Evolutionary conservation across 2,329 filamentous ascomycete species (phyloP).

Genomic region (Pyricularia sp.): DNA sequence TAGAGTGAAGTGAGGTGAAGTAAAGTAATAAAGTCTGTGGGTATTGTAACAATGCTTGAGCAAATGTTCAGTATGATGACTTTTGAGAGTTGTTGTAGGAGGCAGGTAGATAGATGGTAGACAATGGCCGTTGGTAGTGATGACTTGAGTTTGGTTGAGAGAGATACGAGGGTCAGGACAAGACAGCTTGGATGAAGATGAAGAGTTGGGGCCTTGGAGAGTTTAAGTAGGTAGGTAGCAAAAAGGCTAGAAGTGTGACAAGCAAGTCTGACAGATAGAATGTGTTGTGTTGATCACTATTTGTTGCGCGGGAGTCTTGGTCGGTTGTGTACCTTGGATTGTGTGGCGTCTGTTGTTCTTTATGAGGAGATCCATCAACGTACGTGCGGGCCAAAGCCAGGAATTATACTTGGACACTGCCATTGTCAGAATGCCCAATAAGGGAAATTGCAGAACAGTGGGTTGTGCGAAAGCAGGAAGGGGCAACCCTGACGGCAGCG

Average conservation of each 20-base stretch:
- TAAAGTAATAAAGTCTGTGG: not conserved
- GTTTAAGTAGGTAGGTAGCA: not conserved
- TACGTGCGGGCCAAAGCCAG: not conserved
- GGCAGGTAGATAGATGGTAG: not conserved
- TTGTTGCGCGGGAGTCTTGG: not conserved
- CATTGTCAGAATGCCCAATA: not conserved
- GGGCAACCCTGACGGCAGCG: not conserved
- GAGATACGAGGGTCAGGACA: not conserved
- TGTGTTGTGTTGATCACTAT: not conserved
- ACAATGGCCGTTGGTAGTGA: not conserved
- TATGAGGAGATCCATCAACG: not conserved
- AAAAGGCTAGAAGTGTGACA: not conserved
- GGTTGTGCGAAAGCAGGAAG: not conserved
- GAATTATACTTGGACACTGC: not conserved
- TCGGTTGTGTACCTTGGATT: not conserved
- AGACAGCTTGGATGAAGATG: not conserved
- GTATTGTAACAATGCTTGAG: not conserved
- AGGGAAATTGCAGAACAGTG: not conserved
- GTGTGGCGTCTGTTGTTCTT: conserved; percentile 5
- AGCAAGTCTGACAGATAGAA: not conserved
- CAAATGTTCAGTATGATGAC: not conserved
- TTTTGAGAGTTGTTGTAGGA: not conserved
- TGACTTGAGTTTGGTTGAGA: not conserved
- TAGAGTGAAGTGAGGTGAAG: not conserved
- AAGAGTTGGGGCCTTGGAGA: not conserved